These are phyloP conservation scores for Asclepias syriaca DNA, from an alignment of 257 asterid genomes.

Conservation along the genomic window DNA sequence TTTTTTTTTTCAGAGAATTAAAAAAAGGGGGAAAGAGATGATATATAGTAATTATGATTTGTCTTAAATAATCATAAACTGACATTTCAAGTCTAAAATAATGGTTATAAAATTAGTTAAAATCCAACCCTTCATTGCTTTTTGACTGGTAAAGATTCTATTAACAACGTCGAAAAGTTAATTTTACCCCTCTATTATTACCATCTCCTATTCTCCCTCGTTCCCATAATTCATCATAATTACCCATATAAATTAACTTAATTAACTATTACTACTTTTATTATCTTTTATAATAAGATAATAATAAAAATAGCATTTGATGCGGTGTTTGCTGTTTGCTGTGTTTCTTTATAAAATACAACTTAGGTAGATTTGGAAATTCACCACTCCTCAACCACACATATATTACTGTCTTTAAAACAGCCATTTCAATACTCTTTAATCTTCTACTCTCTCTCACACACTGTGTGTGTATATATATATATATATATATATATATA, in stretches of 20 bases:
- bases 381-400: background rate
- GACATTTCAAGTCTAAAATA: conserved; percentile 14
- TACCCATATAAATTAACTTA: too few relatives aligned
- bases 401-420: background rate
- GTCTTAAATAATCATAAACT: background rate
- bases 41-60: background rate
- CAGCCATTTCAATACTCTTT: background rate
- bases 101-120: conserved; percentile 11
- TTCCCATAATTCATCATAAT: background rate
- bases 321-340: background rate
- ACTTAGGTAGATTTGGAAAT: background rate
- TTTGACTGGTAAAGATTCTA: conserved; percentile 54
- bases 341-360: background rate
- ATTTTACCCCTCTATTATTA: conserved; percentile 13
- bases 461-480: background rate
- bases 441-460: background rate
- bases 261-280: background rate
- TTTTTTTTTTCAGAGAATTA: too few relatives aligned
- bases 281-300: too few relatives aligned
- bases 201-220: background rate
- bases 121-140: conserved; percentile 25
- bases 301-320: background rate
- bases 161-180: conserved; percentile 6
- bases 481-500: background rate
- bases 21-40: too few relatives aligned